Percentiles rank a stretch among this genome's conserved stretches.
These are phyloP conservation scores for Pseudocercospora macadamiae DNA, from an alignment of 2,329 filamentous ascomycete species.

Conservation along the genomic window DNA sequence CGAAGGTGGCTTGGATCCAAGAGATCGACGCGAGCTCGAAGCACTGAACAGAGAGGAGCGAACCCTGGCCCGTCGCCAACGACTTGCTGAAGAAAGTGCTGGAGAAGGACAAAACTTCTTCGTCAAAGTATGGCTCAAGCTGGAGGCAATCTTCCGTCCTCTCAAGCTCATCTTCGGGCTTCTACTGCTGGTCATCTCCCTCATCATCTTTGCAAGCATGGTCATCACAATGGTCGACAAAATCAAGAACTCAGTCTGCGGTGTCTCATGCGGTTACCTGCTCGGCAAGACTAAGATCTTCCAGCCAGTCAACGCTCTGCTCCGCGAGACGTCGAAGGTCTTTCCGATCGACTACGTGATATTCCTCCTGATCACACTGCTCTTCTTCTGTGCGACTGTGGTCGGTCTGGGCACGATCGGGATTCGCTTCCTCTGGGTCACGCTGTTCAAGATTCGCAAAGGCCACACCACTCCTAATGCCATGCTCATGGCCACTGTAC, in stretches of 20 bases:
- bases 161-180: slow-evolving; percentile 86
- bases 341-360: slow-evolving; percentile 94
- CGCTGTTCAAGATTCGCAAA: slow-evolving; percentile 86
- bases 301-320: slow-evolving; percentile 90
- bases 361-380: slow-evolving; percentile 79
- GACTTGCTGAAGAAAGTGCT: slow-evolving; percentile 79
- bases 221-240: slow-evolving; percentile 95
- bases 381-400: slow-evolving; percentile 88
- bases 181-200: slow-evolving; percentile 70
- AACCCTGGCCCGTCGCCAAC: slow-evolving; percentile 84
- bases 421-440: slow-evolving; percentile 95
- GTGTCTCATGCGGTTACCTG: slow-evolving; percentile 87
- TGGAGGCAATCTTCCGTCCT: slow-evolving; percentile 80
- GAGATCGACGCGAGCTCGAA: slow-evolving; percentile 88
- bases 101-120: slow-evolving; percentile 77
- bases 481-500: slow-evolving; percentile 83
- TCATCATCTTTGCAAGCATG: slow-evolving; percentile 88
- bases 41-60: slow-evolving; percentile 86
- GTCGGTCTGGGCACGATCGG: slow-evolving; percentile 83
- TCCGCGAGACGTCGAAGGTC: slow-evolving; percentile 76
- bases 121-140: slow-evolving; percentile 75
- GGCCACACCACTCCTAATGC: slow-evolving; percentile 91
- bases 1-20: slow-evolving; percentile 72
- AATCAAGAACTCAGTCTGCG: slow-evolving; percentile 92
- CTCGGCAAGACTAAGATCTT: slow-evolving; percentile 87